Base-by-base conservation (phyloP, 306 rosid species). In the Lupinus albus region DNA sequence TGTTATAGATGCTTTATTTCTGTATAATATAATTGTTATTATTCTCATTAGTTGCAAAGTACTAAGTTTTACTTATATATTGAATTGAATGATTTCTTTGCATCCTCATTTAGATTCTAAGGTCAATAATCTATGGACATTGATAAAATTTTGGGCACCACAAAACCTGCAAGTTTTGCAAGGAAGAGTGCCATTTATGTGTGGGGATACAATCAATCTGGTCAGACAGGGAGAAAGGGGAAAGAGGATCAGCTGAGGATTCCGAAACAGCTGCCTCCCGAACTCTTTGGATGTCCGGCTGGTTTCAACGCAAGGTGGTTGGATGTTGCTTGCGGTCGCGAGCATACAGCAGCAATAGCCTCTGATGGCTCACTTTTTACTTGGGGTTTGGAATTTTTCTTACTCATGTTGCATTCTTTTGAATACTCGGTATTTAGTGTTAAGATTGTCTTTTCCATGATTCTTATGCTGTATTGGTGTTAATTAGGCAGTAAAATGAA, bases 131-230 rank as follows among this genome's bases (percentile, higher is more conserved):
- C 60, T 66, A 88, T 92, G 96, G 95, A 85, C 60, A 53, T 85
- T 28, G 89, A 87, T 56, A 81, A 77, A 3, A 59, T 89, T 13
- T 80, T 89, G 5, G 96, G 89, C 64, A 74, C 70, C 7, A 75
- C 16, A 8, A 76, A 47, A 56, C 82, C 89, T 0, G 65, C 20
- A 36, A 80, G 50, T 53, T 63, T 83, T 30, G 77, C 96, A 17
- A 84, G 83, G 55, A 89, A 81, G 87, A 87, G 96, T 77, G 98
- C 96, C 33, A 86, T 92, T 72, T 89, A 87, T 80, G 96, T 84
- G 17, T 92, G 98, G 98, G 98, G 98, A 5, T 92, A 92, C 65
- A 92, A 92, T 72, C 92, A 92, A 51, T 87, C 96, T 0, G 96
- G 98, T 35, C 98, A 89, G 79, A 92, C 96, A 5, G 98, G 95